These are phyloP conservation scores for Nitzschia putrida DNA, from an alignment of 108 stramenopile species.

Conservation along the genomic window DNA sequence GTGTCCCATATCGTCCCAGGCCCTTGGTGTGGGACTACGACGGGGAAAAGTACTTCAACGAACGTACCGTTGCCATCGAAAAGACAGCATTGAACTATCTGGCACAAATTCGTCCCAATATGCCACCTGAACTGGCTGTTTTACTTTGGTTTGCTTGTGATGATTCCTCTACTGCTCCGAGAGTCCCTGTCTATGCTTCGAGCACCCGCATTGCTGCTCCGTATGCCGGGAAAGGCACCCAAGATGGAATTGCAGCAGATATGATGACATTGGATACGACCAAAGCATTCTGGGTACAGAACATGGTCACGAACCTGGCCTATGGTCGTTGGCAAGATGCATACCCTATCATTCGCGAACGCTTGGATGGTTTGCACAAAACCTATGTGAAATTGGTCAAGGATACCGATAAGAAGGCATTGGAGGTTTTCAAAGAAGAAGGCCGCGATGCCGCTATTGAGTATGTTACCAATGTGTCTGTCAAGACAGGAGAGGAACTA, in stretches of 20 bases:
- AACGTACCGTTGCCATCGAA: conserved; percentile 62
- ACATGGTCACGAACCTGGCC: conserved; percentile 66
- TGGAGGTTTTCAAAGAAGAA: conserved; percentile 22
- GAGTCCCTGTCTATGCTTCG: conserved; percentile 59
- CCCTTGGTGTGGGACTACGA: conserved; percentile 54
- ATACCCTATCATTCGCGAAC: conserved; percentile 50
- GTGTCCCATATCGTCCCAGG: conserved; percentile 53
- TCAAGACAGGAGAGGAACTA: conserved; percentile 42
- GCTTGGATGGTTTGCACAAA: conserved; percentile 39
- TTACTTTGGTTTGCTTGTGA: conserved; percentile 63
- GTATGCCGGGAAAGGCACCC: conserved; percentile 56
- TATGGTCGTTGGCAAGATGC: conserved; percentile 61
- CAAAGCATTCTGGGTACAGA: conserved; percentile 78
- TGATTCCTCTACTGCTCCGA: conserved; percentile 53
- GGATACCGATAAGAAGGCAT: conserved; percentile 38
- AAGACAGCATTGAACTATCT: conserved; percentile 72
- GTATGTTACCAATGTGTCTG: conserved; percentile 40
- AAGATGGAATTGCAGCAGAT: conserved; percentile 52
- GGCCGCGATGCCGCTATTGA: conserved; percentile 38
- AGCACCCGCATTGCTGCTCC: conserved; percentile 41
- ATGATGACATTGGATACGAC: conserved; percentile 56
- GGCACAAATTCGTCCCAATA: conserved; percentile 52
- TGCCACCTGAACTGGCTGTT: conserved; percentile 55
- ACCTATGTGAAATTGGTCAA: conserved; percentile 25
- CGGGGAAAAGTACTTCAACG: conserved; percentile 58